Evolutionary conservation across 108 stramenopile species (phyloP).

Genomic region (Cyclotella cryptica): DNA sequence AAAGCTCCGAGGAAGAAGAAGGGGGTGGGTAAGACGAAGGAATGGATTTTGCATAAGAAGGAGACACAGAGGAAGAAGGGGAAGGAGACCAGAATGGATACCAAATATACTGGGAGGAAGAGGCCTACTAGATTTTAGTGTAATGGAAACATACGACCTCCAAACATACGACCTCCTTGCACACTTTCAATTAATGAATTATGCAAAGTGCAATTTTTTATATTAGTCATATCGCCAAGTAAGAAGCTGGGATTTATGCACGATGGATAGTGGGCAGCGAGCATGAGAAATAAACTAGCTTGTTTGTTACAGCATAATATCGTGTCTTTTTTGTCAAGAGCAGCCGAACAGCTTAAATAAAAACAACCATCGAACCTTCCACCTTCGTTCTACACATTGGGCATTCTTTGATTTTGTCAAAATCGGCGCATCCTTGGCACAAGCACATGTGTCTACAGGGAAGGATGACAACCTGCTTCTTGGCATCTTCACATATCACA

Average conservation of each 20-base stretch:
- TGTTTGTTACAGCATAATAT: too few relatives aligned
- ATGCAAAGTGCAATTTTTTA: background rate
- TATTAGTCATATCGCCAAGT: too few relatives aligned
- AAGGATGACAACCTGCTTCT: conserved; percentile 40
- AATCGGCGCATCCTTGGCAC: conserved; percentile 34
- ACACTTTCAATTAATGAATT: background rate
- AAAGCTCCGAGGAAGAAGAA: conserved; percentile 62
- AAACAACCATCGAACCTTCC: conserved; percentile 42
- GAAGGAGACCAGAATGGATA: conserved; percentile 92
- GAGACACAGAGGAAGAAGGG: conserved; percentile 94
- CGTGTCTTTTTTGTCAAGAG: background rate
- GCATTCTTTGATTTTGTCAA: conserved; percentile 41
- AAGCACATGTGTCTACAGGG: conserved; percentile 53
- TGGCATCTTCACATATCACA: conserved; percentile 50
- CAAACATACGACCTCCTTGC: too few relatives aligned
- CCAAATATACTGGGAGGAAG: conserved; percentile 97
- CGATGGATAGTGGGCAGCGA: too few relatives aligned
- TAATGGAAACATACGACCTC: background rate
- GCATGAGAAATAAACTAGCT: too few relatives aligned
- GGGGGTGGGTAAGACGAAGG: conserved; percentile 89
- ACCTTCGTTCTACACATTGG: conserved; percentile 50
- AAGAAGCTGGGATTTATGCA: background rate
- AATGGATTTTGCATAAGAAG: conserved; percentile 99
- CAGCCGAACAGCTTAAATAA: conserved; percentile 28
- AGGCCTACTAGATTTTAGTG: conserved; percentile 93